Evolutionary conservation across 1,139 yeast species (phyloP).

Genomic region (Geotrichum aggregatum): DNA sequence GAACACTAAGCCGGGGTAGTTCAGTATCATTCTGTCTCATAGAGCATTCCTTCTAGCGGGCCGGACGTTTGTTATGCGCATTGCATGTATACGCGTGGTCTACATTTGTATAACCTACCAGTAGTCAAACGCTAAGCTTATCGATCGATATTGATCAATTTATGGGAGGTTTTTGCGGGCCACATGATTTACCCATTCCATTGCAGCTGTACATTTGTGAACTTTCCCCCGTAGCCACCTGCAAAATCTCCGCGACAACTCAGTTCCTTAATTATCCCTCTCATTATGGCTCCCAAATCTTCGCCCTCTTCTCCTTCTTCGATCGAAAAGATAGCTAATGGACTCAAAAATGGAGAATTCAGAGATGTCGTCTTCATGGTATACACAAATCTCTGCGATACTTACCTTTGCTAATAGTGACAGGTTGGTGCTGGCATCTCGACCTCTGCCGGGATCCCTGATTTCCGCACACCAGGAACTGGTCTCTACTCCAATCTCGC

Average conservation of each 20-base stretch:
- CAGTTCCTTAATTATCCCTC: too few species aligned
- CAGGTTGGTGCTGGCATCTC: constrained; percentile 88
- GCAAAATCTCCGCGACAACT: background rate
- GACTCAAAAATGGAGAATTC: constrained; percentile 30
- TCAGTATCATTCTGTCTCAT: too few species aligned
- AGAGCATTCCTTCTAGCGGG: too few species aligned
- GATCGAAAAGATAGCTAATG: constrained; percentile 32
- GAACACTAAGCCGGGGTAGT: too few species aligned
- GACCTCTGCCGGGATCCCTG: constrained; percentile 91
- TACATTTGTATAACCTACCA: too few species aligned
- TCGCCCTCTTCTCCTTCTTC: constrained; percentile 5
- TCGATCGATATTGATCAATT: too few species aligned
- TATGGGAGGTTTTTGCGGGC: too few species aligned
- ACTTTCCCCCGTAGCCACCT: background rate
- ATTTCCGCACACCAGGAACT: constrained; percentile 85
- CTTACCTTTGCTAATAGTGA: background rate
- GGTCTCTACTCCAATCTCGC: constrained; percentile 83
- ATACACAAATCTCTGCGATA: background rate
- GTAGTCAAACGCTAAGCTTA: too few species aligned
- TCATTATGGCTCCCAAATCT: background rate
- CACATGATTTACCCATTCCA: too few species aligned
- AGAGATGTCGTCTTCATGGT: constrained; percentile 40
- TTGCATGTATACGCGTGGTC: too few species aligned
- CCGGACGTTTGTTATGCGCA: too few species aligned
- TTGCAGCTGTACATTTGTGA: too few species aligned